These are phyloP conservation scores for Wallemia mellicola DNA, from an alignment of 1,284 basidiomycete genomes.

Conservation along the genomic window DNA sequence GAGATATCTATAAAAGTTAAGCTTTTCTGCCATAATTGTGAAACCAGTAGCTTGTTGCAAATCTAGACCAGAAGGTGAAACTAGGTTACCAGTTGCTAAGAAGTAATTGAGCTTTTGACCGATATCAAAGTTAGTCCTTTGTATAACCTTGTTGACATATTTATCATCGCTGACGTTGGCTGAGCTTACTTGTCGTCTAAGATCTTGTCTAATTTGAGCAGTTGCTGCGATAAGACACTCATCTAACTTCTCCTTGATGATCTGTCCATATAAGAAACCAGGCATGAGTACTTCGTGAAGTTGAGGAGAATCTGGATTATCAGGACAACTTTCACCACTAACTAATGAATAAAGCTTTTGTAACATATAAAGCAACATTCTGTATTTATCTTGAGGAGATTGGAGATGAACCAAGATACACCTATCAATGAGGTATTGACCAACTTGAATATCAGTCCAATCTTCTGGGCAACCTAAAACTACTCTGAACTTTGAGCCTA, in stretches of 20 bases:
- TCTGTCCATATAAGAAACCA: constrained; percentile 78
- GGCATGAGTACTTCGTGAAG: constrained; percentile 94
- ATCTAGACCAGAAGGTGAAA: constrained; percentile 83
- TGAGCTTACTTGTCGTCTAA: constrained; percentile 34
- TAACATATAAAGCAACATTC: constrained; percentile 96
- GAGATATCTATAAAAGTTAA: constrained; percentile 96
- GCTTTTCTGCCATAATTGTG: constrained; percentile 93
- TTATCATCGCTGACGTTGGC: constrained; percentile 65
- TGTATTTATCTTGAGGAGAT: constrained; percentile 75
- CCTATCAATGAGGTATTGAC: constrained; percentile 54
- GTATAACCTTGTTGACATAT: constrained; percentile 50
- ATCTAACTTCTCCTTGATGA: constrained; percentile 89
- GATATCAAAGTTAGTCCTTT: constrained; percentile 67
- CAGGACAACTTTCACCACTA: constrained; percentile 62
- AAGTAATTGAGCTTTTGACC: constrained; percentile 75
- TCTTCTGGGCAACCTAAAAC: constrained; percentile 78
- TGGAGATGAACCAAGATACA: constrained; percentile 73
- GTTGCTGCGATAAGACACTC: constrained; percentile 55
- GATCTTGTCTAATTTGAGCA: constrained; percentile 39
- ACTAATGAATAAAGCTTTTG: constrained; percentile 83
- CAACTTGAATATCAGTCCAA: constrained; percentile 57
- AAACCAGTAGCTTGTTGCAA: constrained; percentile 90
- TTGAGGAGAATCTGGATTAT: constrained; percentile 96
- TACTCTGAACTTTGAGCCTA: constrained; percentile 93
- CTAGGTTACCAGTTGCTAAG: constrained; percentile 84